Percentiles rank a stretch among this genome's conserved stretches.
phyloP scores from a whole-genome alignment of 495 filamentous ascomycete genomes.

The Durotheca rogersii region DNA sequence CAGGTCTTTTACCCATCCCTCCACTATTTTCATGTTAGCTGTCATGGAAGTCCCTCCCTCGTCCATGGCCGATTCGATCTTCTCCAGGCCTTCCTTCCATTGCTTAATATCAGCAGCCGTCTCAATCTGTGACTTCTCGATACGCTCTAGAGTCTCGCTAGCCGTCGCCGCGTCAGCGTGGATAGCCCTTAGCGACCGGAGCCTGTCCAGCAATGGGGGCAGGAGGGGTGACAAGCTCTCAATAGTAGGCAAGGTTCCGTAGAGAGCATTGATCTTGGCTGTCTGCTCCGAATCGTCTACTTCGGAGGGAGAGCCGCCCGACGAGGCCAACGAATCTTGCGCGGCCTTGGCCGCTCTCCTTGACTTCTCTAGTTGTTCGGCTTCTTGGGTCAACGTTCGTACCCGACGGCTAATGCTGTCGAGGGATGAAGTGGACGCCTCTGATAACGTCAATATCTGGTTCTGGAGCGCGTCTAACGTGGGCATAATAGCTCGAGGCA shows the following conservation, averaged over 20 bases:
- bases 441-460: conserved; percentile 64
- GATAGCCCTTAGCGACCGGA: conserved; percentile 78
- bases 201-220: conserved; percentile 79
- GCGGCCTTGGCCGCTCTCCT: conserved; percentile 70
- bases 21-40: conserved; percentile 76
- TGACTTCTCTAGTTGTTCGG: conserved; percentile 72
- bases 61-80: conserved; percentile 71
- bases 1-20: conserved; percentile 85
- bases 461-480: conserved; percentile 76
- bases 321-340: conserved; percentile 57
- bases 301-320: conserved; percentile 41
- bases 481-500: conserved; percentile 69
- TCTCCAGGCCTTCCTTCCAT: conserved; percentile 81
- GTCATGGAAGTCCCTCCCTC: conserved; percentile 68
- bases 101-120: conserved; percentile 79
- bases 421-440: conserved; percentile 64
- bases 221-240: conserved; percentile 82
- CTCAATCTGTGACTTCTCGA: conserved; percentile 78
- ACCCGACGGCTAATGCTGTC: conserved; percentile 74
- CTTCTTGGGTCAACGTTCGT: conserved; percentile 72
- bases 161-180: conserved; percentile 88
- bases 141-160: conserved; percentile 68
- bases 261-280: conserved; percentile 89
- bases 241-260: conserved; percentile 84
- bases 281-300: conserved; percentile 63